Base-by-base conservation (phyloP, 1,284 basidiomycete species). In the Fistulinella cinereoalba region DNA sequence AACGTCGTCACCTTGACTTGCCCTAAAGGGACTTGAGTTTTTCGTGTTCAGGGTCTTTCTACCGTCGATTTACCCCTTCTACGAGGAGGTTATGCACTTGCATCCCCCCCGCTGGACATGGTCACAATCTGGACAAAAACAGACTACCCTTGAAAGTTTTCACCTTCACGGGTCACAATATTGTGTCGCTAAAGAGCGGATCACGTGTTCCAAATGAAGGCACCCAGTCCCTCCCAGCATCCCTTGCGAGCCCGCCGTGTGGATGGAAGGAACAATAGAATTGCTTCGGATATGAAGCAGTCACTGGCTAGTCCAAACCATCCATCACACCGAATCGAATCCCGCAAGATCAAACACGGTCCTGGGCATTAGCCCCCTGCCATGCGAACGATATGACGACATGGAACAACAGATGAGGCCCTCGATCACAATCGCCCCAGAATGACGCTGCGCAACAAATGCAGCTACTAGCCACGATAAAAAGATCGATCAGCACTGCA, bases 91-190 rank as follows among this genome's bases (percentile, higher is more conserved):
- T n/a, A 7, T 27, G 8, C 25, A 27, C 25, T 27, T 27, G 25
- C 25, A 7, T 27, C 8, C 25, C 25, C 25, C 7, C 25, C 12
- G 25, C 7, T 15, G 16, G 38, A 43, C 27, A 18, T 15, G 28
- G 37, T 36, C 22, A 32, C 34, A 52, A 52, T 57, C 42, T 47
- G 44, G 18, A 57, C 46, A 41, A 46, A 62, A 50, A 38, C 3
- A 46, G 41, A 34, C 13, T n/a, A 15, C 12, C 21, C 34, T 33
- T 37, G 15, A 27, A 22, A 15, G 15, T 53, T 27, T 29, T 23
- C 10, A 32, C 32, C 44, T 15, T 21, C 25, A 27, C 12, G 25
- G 25, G 8, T 27, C 7, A 27, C 25, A 27, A 12, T 27, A 27
- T 27, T 27, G 12, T 12, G 12, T 27, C 25, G 12, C 7, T 27